Evolutionary conservation across 768 basidiomycete genomes (phyloP).

Genomic region (Lactifluus echinatus): DNA sequence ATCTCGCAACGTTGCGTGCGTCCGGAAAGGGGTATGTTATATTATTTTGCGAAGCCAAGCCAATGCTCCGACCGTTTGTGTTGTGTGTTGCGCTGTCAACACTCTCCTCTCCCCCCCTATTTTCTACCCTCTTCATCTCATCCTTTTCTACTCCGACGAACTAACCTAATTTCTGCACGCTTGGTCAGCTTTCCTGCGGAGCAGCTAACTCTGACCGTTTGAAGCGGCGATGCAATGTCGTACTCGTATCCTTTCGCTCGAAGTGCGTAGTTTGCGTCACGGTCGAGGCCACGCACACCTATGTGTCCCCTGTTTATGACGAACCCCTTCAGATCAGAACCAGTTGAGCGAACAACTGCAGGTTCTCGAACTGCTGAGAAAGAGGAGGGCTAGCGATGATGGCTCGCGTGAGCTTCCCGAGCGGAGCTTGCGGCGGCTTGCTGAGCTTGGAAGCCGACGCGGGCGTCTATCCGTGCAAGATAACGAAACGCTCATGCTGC

Average conservation of each 20-base stretch:
- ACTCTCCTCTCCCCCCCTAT: neutral
- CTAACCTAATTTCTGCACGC: neutral
- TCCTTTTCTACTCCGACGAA: constrained; percentile 8
- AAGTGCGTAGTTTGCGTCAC: neutral
- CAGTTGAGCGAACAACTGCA: constrained; percentile 16
- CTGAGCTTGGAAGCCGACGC: constrained; percentile 1
- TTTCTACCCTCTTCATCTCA: constrained; percentile 1
- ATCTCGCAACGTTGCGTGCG: neutral
- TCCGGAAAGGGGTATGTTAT: neutral
- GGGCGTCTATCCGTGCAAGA: constrained; percentile 14
- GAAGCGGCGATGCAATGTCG: constrained; percentile 17
- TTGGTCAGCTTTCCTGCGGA: neutral
- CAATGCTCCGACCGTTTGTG: neutral
- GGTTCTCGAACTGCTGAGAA: constrained; percentile 6
- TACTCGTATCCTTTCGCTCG: constrained; percentile 5
- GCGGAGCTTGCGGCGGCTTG: constrained; percentile 1
- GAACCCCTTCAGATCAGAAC: constrained; percentile 3
- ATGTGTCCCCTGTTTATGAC: neutral
- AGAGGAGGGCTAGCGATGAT: neutral
- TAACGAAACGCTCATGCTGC: constrained; percentile 12
- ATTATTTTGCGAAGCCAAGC: neutral
- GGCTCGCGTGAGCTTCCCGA: neutral
- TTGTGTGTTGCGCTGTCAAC: neutral
- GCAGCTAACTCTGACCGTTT: neutral
- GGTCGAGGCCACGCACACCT: too few species aligned